Conservation (phyloP, 257 asterid genomes). For the Plectranthus barbatus region DNA sequence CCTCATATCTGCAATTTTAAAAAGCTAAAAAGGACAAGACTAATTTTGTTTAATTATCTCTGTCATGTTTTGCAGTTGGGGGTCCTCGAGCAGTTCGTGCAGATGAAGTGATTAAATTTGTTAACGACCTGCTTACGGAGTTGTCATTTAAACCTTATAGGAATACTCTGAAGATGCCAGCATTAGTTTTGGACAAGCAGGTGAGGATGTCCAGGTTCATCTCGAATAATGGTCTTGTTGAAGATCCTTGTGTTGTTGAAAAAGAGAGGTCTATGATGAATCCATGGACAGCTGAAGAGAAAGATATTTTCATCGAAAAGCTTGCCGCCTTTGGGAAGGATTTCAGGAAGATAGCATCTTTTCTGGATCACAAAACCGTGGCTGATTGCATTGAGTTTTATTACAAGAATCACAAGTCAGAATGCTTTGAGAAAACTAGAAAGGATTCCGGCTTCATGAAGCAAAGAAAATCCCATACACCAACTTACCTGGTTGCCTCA, state of each 20-base stretch:
- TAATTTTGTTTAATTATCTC: background rate
- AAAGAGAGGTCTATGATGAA: constrained; percentile 63
- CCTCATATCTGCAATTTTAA: too few relatives aligned
- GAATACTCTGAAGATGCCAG: constrained; percentile 68
- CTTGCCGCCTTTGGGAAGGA: constrained; percentile 66
- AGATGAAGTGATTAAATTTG: constrained; percentile 38
- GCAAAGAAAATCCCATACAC: constrained; percentile 43
- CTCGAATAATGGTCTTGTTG: constrained; percentile 68
- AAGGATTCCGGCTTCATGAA: constrained; percentile 40
- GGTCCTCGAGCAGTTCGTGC: constrained; percentile 35
- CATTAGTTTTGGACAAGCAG: constrained; percentile 61
- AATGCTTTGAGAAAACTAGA: constrained; percentile 56
- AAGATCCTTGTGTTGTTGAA: constrained; percentile 74
- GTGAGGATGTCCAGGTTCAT: constrained; percentile 50
- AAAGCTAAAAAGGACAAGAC: background rate
- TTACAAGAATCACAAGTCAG: constrained; percentile 88
- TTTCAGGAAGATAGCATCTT: constrained; percentile 72
- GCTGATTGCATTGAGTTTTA: constrained; percentile 97
- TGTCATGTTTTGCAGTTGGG: constrained; percentile 47
- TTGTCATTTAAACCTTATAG: constrained; percentile 48
- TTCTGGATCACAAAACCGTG: constrained; percentile 56
- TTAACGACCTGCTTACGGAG: constrained; percentile 48
- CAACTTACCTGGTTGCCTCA: constrained; percentile 56
- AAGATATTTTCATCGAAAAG: constrained; percentile 58
- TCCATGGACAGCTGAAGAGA: constrained; percentile 72